Evolutionary conservation across 345 rosid species (phyloP).

Genomic region (Kernera saxatilis): DNA sequence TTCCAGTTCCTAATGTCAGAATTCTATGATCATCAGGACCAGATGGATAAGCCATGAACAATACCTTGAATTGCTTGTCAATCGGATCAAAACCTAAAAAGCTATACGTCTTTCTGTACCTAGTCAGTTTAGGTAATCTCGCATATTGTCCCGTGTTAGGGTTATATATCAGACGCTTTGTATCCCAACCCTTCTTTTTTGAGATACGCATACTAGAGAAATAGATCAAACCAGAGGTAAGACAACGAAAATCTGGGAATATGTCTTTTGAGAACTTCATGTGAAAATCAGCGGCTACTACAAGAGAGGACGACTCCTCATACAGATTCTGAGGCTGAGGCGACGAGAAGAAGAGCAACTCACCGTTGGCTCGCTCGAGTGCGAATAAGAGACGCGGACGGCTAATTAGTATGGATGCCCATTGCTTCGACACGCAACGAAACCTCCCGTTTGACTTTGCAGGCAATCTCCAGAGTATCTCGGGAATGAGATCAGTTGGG

Average conservation of each 20-base stretch:
- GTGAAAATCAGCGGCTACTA: not conserved
- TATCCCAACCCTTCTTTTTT: too few species aligned
- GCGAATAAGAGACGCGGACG: not conserved
- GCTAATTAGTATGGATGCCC: not conserved
- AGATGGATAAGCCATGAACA: not conserved
- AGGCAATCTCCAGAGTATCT: not conserved
- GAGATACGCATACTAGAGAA: not conserved
- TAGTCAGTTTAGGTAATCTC: not conserved
- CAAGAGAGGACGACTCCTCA: not conserved
- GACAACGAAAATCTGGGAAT: too few species aligned
- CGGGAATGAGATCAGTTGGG: not conserved
- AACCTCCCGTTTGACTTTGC: not conserved
- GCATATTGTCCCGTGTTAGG: not conserved
- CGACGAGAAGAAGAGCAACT: not conserved
- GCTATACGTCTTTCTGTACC: not conserved
- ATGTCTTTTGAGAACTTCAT: not conserved
- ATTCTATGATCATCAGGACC: not conserved
- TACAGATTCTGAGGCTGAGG: not conserved
- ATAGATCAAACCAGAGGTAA: not conserved
- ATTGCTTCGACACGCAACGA: not conserved
- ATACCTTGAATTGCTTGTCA: not conserved
- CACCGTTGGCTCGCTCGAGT: not conserved
- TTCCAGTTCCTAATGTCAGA: not conserved
- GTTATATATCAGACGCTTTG: not conserved
- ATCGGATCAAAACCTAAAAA: slow-evolving; percentile 1